Evolutionary conservation across 1,284 basidiomycete species (phyloP).

Genomic region (Papiliotrema flavescens): DNA sequence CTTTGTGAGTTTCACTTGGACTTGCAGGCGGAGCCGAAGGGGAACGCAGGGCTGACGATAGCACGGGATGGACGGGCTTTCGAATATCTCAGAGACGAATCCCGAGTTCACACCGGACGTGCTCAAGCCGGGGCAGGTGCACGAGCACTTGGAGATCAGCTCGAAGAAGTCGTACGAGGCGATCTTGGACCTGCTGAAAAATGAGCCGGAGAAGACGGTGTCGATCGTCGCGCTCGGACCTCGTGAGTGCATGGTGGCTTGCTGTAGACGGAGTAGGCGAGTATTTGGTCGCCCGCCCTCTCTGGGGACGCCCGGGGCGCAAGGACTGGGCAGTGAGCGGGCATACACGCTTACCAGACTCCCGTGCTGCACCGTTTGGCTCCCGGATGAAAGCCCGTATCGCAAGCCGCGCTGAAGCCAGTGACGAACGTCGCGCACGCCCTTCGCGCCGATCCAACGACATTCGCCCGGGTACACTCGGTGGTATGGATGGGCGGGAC

Average conservation of each 20-base stretch:
- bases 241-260: too few species aligned
- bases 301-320: too few species aligned
- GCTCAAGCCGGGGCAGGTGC: constrained; percentile 32
- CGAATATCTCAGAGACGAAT: constrained; percentile 66
- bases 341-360: too few species aligned
- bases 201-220: constrained; percentile 61
- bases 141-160: constrained; percentile 57
- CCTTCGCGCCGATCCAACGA: constrained; percentile 58
- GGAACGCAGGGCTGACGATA: constrained; percentile 18
- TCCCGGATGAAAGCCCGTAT: not conserved
- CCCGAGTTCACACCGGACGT: constrained; percentile 63
- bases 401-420: constrained; percentile 16
- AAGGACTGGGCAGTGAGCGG: too few species aligned
- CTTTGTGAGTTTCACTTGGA: constrained; percentile 56
- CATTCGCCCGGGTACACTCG: constrained; percentile 59
- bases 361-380: too few species aligned
- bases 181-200: constrained; percentile 63
- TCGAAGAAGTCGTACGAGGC: constrained; percentile 60
- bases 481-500: constrained; percentile 96
- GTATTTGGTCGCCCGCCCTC: too few species aligned
- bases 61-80: constrained; percentile 73
- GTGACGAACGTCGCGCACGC: constrained; percentile 78
- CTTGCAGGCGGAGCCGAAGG: too few species aligned
- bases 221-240: constrained; percentile 86
- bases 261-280: too few species aligned